Base-by-base conservation (phyloP, 1,139 yeast genomes). In the Casaregolazyma lundiana region DNA sequence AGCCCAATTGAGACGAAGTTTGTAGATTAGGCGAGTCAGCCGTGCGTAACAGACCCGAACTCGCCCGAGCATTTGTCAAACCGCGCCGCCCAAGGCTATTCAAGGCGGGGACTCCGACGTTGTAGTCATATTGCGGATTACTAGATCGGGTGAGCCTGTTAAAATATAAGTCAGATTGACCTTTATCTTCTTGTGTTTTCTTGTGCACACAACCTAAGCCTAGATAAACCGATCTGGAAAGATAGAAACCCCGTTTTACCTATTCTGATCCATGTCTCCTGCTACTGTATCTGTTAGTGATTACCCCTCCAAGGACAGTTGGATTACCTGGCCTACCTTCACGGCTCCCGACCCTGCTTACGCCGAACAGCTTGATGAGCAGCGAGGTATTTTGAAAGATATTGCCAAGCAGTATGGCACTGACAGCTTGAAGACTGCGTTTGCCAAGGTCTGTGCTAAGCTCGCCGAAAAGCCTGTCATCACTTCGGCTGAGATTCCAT, bases 401-500 rank as follows among this genome's bases (percentile, higher is more conserved):
- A 36, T 36, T 36, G 39, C 9, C 9, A 36, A 19, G 19, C 39
- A 36, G 9, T 36, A 36, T 16, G 39, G 39, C 9, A 4, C 17
- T 6, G 39, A 36, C 3, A 16, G 22, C 9, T 16, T 36, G 21
- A 36, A 16, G 4, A 4, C 9, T 7, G 21, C 22, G 8, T 36
- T 36, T 6, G n/a, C 3, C 2, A 36, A 36, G 19, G 24, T 36
- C 8, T 36, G 39, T 16, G n/a, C 17, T 3, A 16, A 36, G 9
- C 39, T 36, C 9, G 39, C 21, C n/a, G 21, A 4, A 17, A 16
- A 24, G 19, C 9, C 19, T 9, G 39, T 16, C 19, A 19, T 36
- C 22, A 36, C 8, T 11, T 9, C 38, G 15, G 21, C n/a, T 9
- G 40, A 43, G 2, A 46, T 49, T 34, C 49, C 51, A 3, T 38